Percentiles rank a stretch among this genome's conserved stretches.
Conservation (phyloP, 2,329 filamentous ascomycete species). For the Penicillium sp. region DNA sequence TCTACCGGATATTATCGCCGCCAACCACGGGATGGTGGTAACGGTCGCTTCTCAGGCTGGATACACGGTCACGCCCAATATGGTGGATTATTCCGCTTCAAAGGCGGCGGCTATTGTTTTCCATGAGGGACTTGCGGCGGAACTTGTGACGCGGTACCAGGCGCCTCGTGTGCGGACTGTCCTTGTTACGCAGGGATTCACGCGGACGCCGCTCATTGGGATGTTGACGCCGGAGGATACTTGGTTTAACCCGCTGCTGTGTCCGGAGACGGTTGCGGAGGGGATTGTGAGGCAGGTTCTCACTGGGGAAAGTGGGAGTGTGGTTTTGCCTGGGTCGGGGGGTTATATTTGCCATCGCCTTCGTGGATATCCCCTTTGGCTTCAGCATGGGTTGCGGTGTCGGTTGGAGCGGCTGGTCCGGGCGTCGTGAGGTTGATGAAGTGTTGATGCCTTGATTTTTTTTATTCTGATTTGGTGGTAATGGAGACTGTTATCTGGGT, state of each 20-base stretch:
- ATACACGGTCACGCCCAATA: slow-evolving; percentile 63
- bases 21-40: slow-evolving; percentile 74
- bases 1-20: slow-evolving; percentile 65
- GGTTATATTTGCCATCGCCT: slow-evolving; percentile 48
- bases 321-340: slow-evolving; percentile 58
- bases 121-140: slow-evolving; percentile 67
- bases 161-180: slow-evolving; percentile 67
- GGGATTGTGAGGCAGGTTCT: slow-evolving; percentile 65
- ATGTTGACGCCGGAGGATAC: slow-evolving; percentile 57
- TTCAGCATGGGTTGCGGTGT: slow-evolving; percentile 58
- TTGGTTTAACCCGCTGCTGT: slow-evolving; percentile 59
- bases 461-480: neutral
- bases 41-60: slow-evolving; percentile 69
- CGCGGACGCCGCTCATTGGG: slow-evolving; percentile 63
- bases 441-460: too few relatives aligned
- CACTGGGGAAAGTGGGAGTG: slow-evolving; percentile 59
- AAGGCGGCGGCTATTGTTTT: slow-evolving; percentile 71
- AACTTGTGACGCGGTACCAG: slow-evolving; percentile 64
- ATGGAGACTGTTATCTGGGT: too few relatives aligned
- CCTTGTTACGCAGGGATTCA: slow-evolving; percentile 67
- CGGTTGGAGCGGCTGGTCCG: slow-evolving; percentile 34
- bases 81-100: slow-evolving; percentile 70
- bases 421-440: slow-evolving; percentile 13
- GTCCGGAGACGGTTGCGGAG: slow-evolving; percentile 68
- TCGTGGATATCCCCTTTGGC: slow-evolving; percentile 65